These are phyloP conservation scores for Venturia nashicola DNA, from an alignment of 2,329 filamentous ascomycete species.

Conservation along the genomic window DNA sequence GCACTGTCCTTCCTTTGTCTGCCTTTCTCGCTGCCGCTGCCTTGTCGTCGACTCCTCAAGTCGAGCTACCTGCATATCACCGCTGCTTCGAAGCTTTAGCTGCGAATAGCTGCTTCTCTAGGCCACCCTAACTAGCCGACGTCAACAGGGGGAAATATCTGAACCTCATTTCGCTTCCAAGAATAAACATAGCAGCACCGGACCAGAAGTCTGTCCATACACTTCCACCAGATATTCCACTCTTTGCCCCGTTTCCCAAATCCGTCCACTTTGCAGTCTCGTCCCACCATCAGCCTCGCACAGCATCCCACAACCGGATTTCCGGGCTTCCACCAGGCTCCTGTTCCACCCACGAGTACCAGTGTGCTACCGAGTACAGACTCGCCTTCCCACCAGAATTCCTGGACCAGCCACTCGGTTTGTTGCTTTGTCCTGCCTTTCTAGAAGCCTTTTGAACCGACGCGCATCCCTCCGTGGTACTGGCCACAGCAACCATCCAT, in stretches of 20 bases:
- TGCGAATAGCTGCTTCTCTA: neutral
- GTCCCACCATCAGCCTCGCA: conserved; percentile 6
- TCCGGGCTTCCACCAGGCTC: conserved; percentile 5
- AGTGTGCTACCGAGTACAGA: conserved; percentile 2
- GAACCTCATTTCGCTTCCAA: conserved; percentile 2
- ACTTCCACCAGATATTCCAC: neutral
- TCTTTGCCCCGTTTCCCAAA: neutral
- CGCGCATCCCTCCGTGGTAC: conserved; percentile 2
- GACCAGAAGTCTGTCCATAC: neutral
- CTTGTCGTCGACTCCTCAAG: neutral
- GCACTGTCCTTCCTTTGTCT: neutral
- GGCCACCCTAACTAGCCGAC: neutral
- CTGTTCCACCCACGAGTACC: conserved; percentile 4
- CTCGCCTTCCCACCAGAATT: neutral
- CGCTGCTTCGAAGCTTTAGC: neutral
- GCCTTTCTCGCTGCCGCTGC: neutral
- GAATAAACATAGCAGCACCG: conserved; percentile 1
- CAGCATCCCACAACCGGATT: conserved; percentile 9
- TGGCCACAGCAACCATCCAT: conserved; percentile 1
- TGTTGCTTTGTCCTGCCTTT: neutral
- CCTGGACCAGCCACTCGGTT: conserved; percentile 6
- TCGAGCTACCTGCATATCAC: conserved; percentile 3
- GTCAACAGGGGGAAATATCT: neutral
- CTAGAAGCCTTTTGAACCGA: conserved; percentile 7
- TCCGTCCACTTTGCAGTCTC: neutral